Evolutionary conservation across 148 eudicot species (phyloP).

Genomic region (Arbutus unedo): DNA sequence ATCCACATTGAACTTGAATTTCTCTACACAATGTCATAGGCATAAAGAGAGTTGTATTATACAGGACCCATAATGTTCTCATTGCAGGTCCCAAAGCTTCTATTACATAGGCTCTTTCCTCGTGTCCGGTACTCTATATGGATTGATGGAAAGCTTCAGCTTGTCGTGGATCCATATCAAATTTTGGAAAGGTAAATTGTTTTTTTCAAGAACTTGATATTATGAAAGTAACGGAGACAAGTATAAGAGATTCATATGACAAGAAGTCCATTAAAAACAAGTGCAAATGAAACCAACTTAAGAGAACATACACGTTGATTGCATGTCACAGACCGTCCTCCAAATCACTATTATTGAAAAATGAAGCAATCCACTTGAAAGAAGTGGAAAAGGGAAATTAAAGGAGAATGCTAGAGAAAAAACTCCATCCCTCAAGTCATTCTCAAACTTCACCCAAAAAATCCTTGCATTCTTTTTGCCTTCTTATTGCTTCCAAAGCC

Average conservation of each 20-base stretch:
- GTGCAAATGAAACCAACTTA: not conserved
- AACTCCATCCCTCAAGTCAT: too few species aligned
- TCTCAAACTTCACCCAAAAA: too few species aligned
- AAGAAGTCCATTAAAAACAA: not conserved
- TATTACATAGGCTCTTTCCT: conserved; percentile 85
- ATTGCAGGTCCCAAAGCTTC: conserved; percentile 81
- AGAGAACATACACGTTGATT: not conserved
- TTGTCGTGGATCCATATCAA: conserved; percentile 80
- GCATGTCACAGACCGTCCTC: not conserved
- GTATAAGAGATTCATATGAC: not conserved
- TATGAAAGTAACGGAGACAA: not conserved
- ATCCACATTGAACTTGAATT: conserved; percentile 6
- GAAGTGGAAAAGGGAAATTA: too few species aligned
- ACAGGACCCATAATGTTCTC: not conserved
- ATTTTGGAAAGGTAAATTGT: conserved; percentile 65
- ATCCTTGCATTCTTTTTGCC: too few species aligned
- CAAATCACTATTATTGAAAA: too few species aligned
- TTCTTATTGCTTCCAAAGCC: too few species aligned
- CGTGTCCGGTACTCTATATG: conserved; percentile 73
- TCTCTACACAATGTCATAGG: not conserved
- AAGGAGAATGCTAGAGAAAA: too few species aligned
- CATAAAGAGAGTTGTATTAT: not conserved
- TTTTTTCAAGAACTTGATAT: not conserved
- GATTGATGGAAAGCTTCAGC: conserved; percentile 95
- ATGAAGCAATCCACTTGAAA: too few species aligned